Percentiles rank a stretch among this genome's conserved stretches.
Conservation (phyloP, 192 early-diverging fungal species). For the Mortierella hygrophila region DNA sequence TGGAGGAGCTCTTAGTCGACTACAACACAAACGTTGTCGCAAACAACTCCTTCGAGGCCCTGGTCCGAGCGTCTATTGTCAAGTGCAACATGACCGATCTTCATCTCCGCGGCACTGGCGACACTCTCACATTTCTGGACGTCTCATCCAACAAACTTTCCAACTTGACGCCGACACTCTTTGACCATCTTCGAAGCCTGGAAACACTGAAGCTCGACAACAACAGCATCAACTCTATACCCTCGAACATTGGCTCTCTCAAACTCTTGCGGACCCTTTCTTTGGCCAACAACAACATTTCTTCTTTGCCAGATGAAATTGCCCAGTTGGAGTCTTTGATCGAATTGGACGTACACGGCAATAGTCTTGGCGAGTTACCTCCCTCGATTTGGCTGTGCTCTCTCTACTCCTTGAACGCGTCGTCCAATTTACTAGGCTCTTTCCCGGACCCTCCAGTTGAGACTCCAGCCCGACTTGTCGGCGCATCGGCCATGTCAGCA, state of each 20-base stretch:
- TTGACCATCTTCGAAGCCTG: conserved; percentile 68
- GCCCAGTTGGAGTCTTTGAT: conserved; percentile 71
- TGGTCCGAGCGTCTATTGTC: conserved; percentile 72
- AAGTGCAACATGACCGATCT: conserved; percentile 82
- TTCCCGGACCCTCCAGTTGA: conserved; percentile 79
- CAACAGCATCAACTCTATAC: conserved; percentile 79
- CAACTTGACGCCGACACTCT: conserved; percentile 72
- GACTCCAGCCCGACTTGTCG: background rate
- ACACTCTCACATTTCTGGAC: conserved; percentile 62
- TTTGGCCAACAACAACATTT: conserved; percentile 78
- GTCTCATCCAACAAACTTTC: conserved; percentile 80
- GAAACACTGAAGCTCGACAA: conserved; percentile 74
- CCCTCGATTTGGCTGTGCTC: conserved; percentile 84
- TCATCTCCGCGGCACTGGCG: conserved; percentile 61
- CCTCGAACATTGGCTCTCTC: conserved; percentile 70
- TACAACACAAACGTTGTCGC: conserved; percentile 78
- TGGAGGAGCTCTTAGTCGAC: conserved; percentile 80
- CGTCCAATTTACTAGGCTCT: conserved; percentile 83
- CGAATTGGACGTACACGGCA: conserved; percentile 80
- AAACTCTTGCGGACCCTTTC: conserved; percentile 67
- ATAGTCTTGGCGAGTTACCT: conserved; percentile 80
- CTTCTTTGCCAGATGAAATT: conserved; percentile 78
- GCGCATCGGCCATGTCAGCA: background rate
- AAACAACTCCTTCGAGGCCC: conserved; percentile 68
- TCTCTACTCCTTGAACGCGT: conserved; percentile 79